Evolutionary conservation across 2,329 filamentous ascomycete genomes (phyloP), one percentile per base, ranked within the genome.

Genomic region (Talaromyces funiculosus): DNA sequence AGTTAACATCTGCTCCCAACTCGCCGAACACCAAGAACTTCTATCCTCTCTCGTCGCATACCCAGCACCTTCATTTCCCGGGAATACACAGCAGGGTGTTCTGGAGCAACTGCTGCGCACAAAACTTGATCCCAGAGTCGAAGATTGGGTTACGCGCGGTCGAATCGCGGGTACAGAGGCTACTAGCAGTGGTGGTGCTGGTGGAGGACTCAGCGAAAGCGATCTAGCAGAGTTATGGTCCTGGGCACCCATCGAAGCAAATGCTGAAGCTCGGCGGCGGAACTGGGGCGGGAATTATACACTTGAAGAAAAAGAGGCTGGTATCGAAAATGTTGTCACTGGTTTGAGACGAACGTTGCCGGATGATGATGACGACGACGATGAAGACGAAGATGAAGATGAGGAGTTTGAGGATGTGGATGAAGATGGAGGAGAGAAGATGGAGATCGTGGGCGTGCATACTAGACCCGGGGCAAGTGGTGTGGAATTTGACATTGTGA

Each of bases 121-220:
- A 75, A 94, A 94, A 72, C 82, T 92, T 53, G 90, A 94, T 66
- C 90, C 90, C 0, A 81, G 84, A 24, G 86, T 92, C 18, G 89
- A 92, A 70, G 85, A 86, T 60, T 87, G 88, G 76, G 86, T 93
- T 26, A 83, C 85, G 22, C 78, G 85, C 56, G 88, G 86, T 1
- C 82, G 84, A 61, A 77, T 78, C 29, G 78, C 79, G 37, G 64
- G 61, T 10, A 31, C 47, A 6, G 62, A 33, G 16, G 43, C 51
- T 1, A 59, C 51, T 38, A 57, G 53, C 22, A 14, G 18, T 3
- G 22, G 1, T 7, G 42, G 4, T 24, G 20, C 10, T 20, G 65
- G 64, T 59, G 65, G 57, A 29, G 63, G 55, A 3, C 66, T 81
- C 31, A 77, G 71, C 6, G 75, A 80, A 62, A 67, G 77, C 1